Evolutionary conservation across 805 yeast species (phyloP), one percentile per base, ranked within the genome.

Genomic region (Ogataea kodamae): DNA sequence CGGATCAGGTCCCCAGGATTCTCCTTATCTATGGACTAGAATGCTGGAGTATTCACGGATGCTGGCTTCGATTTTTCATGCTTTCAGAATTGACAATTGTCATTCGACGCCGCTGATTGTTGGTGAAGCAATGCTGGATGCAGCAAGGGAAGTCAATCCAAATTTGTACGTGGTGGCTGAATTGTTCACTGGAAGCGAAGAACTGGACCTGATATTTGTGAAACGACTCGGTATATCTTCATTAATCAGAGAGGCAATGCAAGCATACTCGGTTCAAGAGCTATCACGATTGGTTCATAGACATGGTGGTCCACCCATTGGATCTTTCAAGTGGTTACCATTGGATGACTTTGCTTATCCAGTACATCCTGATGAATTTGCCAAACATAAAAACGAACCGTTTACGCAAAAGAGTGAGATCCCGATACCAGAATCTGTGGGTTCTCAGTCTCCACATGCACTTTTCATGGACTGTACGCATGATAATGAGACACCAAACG

Each of bases 391-490:
- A 15, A 25, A 35, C 1, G 64, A 57, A 33, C 54, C 50, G 37
- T 49, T 54, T 7, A 60, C 52, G 25, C 57, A 68, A 20, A 67
- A 64, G 15, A 75, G 88, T 5, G 88, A 82, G 54, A 62, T 82
- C 41, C 77, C 76, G 40, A 70, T 84, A 30, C 90, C 94, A 2
- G 70, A 70, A 45, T 66, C 75, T 7, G 67, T 90, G 28, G 67
- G 78, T 2, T 68, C 81, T 4, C 74, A 79, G 26, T 76, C 80
- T n/a, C 94, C 95, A 4, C 97, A 88, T 61, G 96, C 97, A 0
- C 66, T 92, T 48, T 82, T 90, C 49, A 90, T 92, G 97, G 97
- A 92, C 54, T 90, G 97, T 52, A 89, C 97, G 2, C 98, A 90
- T 57, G 98, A 90, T 58, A 90, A 90, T 54, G 92, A 88, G 61